These are phyloP conservation scores for Fusarium tuaranense DNA, from an alignment of 2,329 filamentous ascomycete species.

Conservation along the genomic window DNA sequence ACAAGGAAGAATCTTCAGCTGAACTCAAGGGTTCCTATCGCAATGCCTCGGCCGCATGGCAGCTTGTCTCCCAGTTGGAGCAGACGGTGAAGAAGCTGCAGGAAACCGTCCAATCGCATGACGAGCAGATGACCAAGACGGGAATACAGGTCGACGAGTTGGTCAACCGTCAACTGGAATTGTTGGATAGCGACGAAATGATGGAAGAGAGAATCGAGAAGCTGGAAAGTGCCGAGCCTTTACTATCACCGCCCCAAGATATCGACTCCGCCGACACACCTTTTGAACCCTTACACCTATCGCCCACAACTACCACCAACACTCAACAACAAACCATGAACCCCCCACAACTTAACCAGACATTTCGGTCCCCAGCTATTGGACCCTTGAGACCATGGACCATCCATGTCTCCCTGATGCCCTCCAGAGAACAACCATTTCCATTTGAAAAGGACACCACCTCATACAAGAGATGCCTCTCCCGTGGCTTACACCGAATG, in stretches of 20 bases:
- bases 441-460: constrained; percentile 72
- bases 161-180: constrained; percentile 61
- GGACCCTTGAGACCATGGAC: constrained; percentile 61
- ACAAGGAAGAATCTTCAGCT: constrained; percentile 61
- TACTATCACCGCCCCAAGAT: constrained; percentile 42
- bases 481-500: constrained; percentile 69
- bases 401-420: constrained; percentile 70
- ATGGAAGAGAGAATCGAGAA: constrained; percentile 67
- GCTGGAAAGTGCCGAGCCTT: constrained; percentile 49
- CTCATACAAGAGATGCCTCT: constrained; percentile 71
- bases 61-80: constrained; percentile 60
- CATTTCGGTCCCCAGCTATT: constrained; percentile 12
- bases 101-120: constrained; percentile 53
- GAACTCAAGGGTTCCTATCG: constrained; percentile 67
- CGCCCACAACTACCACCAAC: constrained; percentile 19
- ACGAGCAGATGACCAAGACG: constrained; percentile 55
- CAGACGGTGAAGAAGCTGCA: constrained; percentile 51
- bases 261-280: constrained; percentile 15
- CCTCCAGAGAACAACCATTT: constrained; percentile 64
- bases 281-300: constrained; percentile 27
- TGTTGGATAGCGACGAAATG: constrained; percentile 62
- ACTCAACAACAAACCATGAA: constrained; percentile 12
- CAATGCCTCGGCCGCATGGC: constrained; percentile 67
- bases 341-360: constrained; percentile 4
- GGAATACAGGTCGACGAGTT: constrained; percentile 59